Conservation (phyloP, 208 protist genomes). For the Cochliopodium minus region DNA sequence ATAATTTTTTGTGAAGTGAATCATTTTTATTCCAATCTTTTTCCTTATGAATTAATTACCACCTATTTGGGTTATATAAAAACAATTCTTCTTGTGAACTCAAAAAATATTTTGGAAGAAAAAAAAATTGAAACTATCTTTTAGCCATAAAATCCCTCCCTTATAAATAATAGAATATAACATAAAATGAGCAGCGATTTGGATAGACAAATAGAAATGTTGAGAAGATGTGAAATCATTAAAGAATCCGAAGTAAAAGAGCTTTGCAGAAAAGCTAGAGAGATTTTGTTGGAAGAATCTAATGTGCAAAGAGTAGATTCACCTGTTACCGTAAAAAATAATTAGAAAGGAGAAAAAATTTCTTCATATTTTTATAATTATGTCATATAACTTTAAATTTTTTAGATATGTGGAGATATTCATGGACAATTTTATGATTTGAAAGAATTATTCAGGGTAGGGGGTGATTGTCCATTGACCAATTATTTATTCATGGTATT, state of each 20-base stretch:
- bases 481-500: slow-evolving; percentile 92
- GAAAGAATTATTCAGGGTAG: slow-evolving; percentile 82
- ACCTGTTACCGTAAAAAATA: slow-evolving; percentile 56
- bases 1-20: no score
- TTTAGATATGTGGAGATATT: slow-evolving; percentile 65
- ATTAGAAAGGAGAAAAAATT: not conserved
- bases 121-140: no score
- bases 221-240: slow-evolving; percentile 73
- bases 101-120: no score
- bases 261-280: slow-evolving; percentile 51
- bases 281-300: slow-evolving; percentile 55
- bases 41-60: no score
- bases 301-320: slow-evolving; percentile 68
- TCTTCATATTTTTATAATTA: not conserved
- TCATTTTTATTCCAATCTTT: no score
- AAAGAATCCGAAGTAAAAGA: slow-evolving; percentile 69
- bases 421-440: slow-evolving; percentile 89
- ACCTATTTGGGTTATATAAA: no score
- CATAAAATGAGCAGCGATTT: no score
- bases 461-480: slow-evolving; percentile 76
- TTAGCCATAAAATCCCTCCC: no score
- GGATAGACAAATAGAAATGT: slow-evolving; percentile 82
- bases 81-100: no score
- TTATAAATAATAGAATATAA: no score
- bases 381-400: not conserved